Evolutionary conservation across 1,284 basidiomycete genomes (phyloP), one percentile per base, ranked within the genome.

Genomic region (Lentinula novae-zelandiae): DNA sequence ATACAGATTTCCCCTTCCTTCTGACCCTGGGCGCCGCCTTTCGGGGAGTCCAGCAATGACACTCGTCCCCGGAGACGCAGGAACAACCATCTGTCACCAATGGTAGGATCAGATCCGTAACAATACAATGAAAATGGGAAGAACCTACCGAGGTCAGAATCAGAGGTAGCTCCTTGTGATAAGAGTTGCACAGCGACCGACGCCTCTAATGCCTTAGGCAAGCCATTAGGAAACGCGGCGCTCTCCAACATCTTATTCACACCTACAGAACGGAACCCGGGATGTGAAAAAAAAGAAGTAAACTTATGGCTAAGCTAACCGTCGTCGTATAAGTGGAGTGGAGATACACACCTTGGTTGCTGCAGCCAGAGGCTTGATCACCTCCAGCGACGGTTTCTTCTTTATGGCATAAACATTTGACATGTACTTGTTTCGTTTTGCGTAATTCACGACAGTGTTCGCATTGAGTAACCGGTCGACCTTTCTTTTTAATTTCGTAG

Each of bases 401-500:
- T 75, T 76, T 57, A 56, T 78, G 79, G 67, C 87, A 89, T 55
- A 79, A 73, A 73, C 87, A 89, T 72, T 85, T 87, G 60, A 87
- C 82, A 66, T 89, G 86, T 54, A 88, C 83, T 75, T 87, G 85
- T 72, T 85, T 87, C 53, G 83, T 86, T 78, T 91, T 91, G 61
- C 89, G 80, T 40, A 89, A 79, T 67, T 91, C 86, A 70, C 88
- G 81, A 71, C 90, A 92, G 71, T 86, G 85, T 62, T 84, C 81
- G 73, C 90, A 92, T 73, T 92, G 90, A 2, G 89, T 90, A n/a
- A 89, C 80, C 0, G 90, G 90, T 55, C 90, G 80, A 53, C 87
- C 90, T 74, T 87, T 92, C 57, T 85, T 89, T 89, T 79, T 91
- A 89, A 67, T 86, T 74, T 92, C 89, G 71, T 86, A 91, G 57